Evolutionary conservation across 2,329 filamentous ascomycete species (phyloP).

Genomic region (Aspergillus uvarum): DNA sequence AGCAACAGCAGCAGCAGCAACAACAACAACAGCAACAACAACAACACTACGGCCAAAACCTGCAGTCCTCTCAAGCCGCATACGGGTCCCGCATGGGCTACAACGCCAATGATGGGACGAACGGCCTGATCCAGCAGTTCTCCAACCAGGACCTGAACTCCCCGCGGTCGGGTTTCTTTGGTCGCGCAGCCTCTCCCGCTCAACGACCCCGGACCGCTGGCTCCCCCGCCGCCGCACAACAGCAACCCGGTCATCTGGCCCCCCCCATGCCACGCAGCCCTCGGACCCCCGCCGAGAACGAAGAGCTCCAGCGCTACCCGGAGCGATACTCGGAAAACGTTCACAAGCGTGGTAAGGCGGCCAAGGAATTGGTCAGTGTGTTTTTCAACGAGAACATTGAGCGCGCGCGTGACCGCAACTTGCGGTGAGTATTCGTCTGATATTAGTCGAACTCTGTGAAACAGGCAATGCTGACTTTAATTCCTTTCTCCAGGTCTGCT

Average conservation of each 20-base stretch:
- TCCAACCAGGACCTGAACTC: constrained; percentile 90
- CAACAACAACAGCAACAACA: constrained; percentile 1
- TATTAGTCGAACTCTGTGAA: no score
- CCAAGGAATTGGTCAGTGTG: constrained; percentile 64
- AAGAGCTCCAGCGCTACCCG: constrained; percentile 74
- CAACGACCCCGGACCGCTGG: constrained; percentile 82
- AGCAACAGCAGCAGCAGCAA: background rate
- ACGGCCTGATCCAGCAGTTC: constrained; percentile 90
- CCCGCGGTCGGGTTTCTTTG: constrained; percentile 68
- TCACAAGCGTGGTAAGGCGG: constrained; percentile 67
- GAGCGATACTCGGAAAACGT: constrained; percentile 88
- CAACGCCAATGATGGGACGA: constrained; percentile 76
- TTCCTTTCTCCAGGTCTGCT: constrained; percentile 64
- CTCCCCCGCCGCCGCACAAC: constrained; percentile 53
- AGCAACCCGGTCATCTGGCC: constrained; percentile 68
- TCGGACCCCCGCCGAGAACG: constrained; percentile 58
- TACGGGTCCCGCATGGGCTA: constrained; percentile 54
- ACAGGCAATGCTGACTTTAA: background rate
- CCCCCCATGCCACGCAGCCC: constrained; percentile 63
- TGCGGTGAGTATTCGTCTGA: constrained; percentile 63
- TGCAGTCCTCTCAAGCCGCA: constrained; percentile 57
- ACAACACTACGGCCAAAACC: constrained; percentile 52
- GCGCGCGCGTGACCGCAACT: constrained; percentile 89
- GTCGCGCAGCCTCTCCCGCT: constrained; percentile 65
- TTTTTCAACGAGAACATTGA: constrained; percentile 99